Conservation (phyloP, 2,329 filamentous ascomycete genomes). For the Daldinia sp. region DNA sequence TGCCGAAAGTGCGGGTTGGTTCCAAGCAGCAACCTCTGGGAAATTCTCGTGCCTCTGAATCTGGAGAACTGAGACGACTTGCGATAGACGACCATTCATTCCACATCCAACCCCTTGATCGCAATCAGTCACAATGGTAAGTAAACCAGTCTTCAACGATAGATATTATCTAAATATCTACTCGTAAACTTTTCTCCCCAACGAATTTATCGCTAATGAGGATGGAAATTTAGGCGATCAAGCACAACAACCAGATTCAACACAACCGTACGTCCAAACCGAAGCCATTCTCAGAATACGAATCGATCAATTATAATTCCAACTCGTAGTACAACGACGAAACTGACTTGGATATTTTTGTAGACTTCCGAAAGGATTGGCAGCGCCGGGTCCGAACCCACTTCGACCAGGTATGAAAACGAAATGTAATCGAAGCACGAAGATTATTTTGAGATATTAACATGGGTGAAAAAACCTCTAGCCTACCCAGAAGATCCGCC, state of each 20-base stretch:
- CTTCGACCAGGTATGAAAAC: constrained; percentile 92
- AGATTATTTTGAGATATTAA: constrained; percentile 35
- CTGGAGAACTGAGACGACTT: constrained; percentile 48
- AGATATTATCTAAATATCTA: neutral
- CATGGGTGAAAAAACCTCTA: constrained; percentile 53
- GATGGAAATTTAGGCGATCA: constrained; percentile 81
- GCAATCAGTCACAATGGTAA: constrained; percentile 59
- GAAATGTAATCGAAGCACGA: neutral
- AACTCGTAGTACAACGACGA: neutral
- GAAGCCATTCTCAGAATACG: constrained; percentile 21
- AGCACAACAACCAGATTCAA: constrained; percentile 99
- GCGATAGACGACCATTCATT: constrained; percentile 44
- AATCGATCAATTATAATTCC: constrained; percentile 25
- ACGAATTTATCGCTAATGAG: constrained; percentile 43
- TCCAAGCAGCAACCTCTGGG: constrained; percentile 31
- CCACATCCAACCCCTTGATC: constrained; percentile 58
- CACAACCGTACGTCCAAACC: constrained; percentile 81
- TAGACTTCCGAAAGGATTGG: constrained; percentile 99
- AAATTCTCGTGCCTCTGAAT: constrained; percentile 50
- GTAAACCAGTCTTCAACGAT: neutral
- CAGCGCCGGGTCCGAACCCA: constrained; percentile 98
- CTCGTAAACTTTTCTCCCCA: constrained; percentile 4
- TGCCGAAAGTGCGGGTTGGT: constrained; percentile 46
- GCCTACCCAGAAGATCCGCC: constrained; percentile 95
- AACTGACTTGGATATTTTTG: constrained; percentile 50